Evolutionary conservation across 169 alveolate genomes (phyloP).

Genomic region (Cryptosporidium ubiquitum): DNA sequence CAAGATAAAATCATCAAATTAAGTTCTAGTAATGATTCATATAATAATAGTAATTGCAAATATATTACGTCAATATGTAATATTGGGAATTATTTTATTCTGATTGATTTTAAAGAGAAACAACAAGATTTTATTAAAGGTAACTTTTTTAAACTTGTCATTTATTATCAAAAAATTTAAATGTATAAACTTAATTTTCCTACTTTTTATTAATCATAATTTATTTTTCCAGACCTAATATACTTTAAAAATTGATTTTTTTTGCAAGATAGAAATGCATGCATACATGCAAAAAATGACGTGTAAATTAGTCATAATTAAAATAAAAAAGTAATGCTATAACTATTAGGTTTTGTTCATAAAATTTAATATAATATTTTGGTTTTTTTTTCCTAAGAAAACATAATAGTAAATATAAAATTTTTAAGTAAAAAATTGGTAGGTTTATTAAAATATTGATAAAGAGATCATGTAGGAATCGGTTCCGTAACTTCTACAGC

Average conservation of each 20-base stretch:
- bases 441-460: too few species aligned
- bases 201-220: too few species aligned
- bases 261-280: not conserved
- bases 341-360: too few species aligned
- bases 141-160: conserved; percentile 12
- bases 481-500: conserved; percentile 38
- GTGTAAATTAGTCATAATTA: not conserved
- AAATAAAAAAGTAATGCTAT: too few species aligned
- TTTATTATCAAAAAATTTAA: conserved; percentile 28
- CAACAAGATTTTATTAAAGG: conserved; percentile 1
- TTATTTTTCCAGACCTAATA: too few species aligned
- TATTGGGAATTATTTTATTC: conserved; percentile 12
- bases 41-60: conserved; percentile 43
- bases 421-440: too few species aligned
- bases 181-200: too few species aligned
- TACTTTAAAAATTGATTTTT: too few species aligned
- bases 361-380: too few species aligned
- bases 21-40: conserved; percentile 16
- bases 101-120: conserved; percentile 19
- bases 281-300: not conserved
- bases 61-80: conserved; percentile 11
- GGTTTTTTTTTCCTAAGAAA: too few species aligned
- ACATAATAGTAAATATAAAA: too few species aligned
- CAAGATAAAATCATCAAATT: conserved; percentile 22
- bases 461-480: conserved; percentile 3